These are phyloP conservation scores for Biscogniauxia mediterranea DNA, from an alignment of 2,329 filamentous ascomycete genomes.

Conservation along the genomic window DNA sequence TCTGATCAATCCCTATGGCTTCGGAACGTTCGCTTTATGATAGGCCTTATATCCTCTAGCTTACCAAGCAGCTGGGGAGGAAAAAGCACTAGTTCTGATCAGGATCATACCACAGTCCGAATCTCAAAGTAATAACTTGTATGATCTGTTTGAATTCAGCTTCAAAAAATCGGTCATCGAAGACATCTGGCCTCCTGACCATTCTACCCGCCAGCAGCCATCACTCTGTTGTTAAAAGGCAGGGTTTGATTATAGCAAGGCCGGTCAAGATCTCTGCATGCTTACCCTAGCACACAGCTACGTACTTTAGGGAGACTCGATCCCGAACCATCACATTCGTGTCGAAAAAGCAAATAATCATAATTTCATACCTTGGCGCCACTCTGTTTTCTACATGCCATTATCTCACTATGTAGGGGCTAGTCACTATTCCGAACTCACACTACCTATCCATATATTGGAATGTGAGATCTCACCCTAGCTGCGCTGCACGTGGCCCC, in stretches of 20 bases:
- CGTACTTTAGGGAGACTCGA: neutral
- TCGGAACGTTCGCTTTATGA: neutral
- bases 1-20: neutral
- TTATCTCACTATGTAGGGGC: neutral
- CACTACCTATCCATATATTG: neutral
- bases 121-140: neutral
- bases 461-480: neutral
- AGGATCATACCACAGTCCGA: neutral
- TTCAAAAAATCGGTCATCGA: neutral
- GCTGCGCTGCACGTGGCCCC: neutral
- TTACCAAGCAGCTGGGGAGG: neutral
- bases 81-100: neutral
- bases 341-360: neutral
- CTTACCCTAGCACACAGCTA: neutral
- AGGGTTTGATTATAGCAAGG: neutral
- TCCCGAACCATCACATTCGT: neutral
- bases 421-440: neutral
- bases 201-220: neutral
- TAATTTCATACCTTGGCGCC: neutral
- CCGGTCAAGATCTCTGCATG: neutral
- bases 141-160: neutral
- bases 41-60: neutral
- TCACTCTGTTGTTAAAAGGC: neutral
- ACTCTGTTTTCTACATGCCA: neutral
- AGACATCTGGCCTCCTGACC: neutral